These are phyloP conservation scores for Stachybotrys chlorohalonatus DNA, from an alignment of 2,329 filamentous ascomycete genomes.

Conservation along the genomic window DNA sequence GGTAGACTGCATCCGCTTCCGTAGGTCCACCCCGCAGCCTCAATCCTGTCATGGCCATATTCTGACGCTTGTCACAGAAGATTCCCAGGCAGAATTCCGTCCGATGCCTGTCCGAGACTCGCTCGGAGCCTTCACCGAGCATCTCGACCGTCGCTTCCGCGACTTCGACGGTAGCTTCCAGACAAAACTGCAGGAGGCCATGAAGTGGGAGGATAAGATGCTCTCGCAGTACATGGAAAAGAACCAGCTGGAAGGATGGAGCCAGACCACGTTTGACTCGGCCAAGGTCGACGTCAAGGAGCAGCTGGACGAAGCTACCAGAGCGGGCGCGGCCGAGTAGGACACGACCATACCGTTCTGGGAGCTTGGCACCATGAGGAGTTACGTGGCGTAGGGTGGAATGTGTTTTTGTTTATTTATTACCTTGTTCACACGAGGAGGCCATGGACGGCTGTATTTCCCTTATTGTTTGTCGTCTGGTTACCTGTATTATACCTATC, in stretches of 20 bases:
- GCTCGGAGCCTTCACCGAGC: slow-evolving; percentile 51
- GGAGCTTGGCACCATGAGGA: background rate
- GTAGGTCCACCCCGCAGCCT: slow-evolving; percentile 37
- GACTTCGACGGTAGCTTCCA: slow-evolving; percentile 54
- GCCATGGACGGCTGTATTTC: background rate
- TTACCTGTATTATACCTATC: background rate
- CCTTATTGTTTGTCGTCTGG: background rate
- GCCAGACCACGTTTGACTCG: slow-evolving; percentile 26
- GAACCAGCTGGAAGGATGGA: slow-evolving; percentile 63
- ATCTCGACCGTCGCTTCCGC: slow-evolving; percentile 51
- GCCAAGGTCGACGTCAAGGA: slow-evolving; percentile 24
- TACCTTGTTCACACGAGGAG: background rate
- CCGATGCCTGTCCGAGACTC: slow-evolving; percentile 43
- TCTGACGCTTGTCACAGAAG: slow-evolving; percentile 27
- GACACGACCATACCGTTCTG: background rate
- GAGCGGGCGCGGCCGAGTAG: slow-evolving; percentile 3
- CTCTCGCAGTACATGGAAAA: slow-evolving; percentile 58
- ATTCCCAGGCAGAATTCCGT: slow-evolving; percentile 30
- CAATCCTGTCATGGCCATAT: slow-evolving; percentile 1
- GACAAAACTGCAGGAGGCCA: slow-evolving; percentile 60
- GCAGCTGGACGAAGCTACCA: slow-evolving; percentile 20
- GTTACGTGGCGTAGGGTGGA: background rate
- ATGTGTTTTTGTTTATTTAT: background rate
- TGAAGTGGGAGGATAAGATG: slow-evolving; percentile 61
- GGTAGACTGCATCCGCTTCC: slow-evolving; percentile 51